Evolutionary conservation across 2,329 filamentous ascomycete species (phyloP), one percentile per base, ranked within the genome.

Genomic region (Penicillium decumbens): DNA sequence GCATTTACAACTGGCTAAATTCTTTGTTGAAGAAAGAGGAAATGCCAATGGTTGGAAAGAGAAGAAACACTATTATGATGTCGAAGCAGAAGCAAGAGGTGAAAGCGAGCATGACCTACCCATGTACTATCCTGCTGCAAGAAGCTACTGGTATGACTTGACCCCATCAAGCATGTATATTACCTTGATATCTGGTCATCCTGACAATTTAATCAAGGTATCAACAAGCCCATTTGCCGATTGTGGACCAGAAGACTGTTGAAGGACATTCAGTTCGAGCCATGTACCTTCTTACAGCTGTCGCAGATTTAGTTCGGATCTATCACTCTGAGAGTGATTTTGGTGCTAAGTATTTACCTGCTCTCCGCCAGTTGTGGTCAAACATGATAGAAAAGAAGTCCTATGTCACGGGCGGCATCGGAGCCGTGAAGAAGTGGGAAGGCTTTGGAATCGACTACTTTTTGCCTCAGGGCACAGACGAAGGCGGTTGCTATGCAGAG

Each of bases 321-420:
- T 66, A 70, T 28, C 47, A 61, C 10, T 50, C 62, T 4, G 50
- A 56, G 13, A 49, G 64, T 40, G 58, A 60, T 13, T 45, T 53
- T 5, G 55, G 61, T 42, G 30, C 59, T 9, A 57, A 65, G 23
- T 74, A 73, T 57, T 51, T 66, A 25, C 59, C 62, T 0, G 69
- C 79, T 1, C 57, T 83, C 0, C 61, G 69, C 23, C 67, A 74
- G 6, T 65, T 84, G 3, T 85, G 81, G 81, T 62, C 74, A 28
- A 82, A 83, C 54, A 83, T 83, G 79, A 75, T 81, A 0, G 70
- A 79, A 35, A 75, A 74, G 48, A 84, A 83, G 60, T 81, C 84
- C 77, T 85, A 82, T 49, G 60, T 82, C 13, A 85, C 82, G 0
- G 82, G 81, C 1, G 81, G 80, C 0, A 77, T 84, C 43, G 82